Percentiles rank a stretch among this genome's conserved stretches.
These are phyloP conservation scores for Beverwykella pulmonaria DNA, from an alignment of 495 filamentous ascomycete species.

Conservation along the genomic window DNA sequence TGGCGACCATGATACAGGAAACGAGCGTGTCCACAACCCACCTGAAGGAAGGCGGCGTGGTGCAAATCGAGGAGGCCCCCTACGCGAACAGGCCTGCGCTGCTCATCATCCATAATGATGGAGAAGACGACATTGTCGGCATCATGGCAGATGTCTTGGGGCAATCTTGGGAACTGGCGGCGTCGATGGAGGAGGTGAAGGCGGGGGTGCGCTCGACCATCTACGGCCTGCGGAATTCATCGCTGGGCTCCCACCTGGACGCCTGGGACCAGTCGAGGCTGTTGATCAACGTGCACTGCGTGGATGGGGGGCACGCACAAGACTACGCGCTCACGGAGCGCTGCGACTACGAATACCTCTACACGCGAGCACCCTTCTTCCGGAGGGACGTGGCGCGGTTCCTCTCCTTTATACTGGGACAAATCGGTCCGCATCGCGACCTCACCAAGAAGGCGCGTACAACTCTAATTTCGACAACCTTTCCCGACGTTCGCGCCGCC, in stretches of 20 bases:
- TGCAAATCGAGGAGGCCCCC: constrained; percentile 43
- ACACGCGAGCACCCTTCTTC: constrained; percentile 68
- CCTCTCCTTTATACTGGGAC: constrained; percentile 73
- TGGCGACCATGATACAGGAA: constrained; percentile 40
- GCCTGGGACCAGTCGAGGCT: constrained; percentile 32
- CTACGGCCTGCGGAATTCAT: constrained; percentile 36
- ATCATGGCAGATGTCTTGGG: constrained; percentile 47
- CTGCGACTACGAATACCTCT: constrained; percentile 83
- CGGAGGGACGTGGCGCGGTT: constrained; percentile 77
- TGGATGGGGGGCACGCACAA: constrained; percentile 67
- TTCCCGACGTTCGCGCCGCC: constrained; percentile 81
- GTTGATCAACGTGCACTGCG: constrained; percentile 73
- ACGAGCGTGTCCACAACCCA: constrained; percentile 24
- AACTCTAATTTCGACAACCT: constrained; percentile 83
- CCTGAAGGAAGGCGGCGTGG: constrained; percentile 36
- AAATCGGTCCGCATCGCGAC: constrained; percentile 72
- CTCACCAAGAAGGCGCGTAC: constrained; percentile 74
- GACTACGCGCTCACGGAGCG: constrained; percentile 63
- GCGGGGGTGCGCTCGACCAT: constrained; percentile 34
- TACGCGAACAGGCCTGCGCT: constrained; percentile 39
- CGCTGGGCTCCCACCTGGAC: constrained; percentile 23
- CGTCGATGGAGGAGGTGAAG: constrained; percentile 33
- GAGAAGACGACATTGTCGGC: constrained; percentile 43
- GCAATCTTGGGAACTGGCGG: constrained; percentile 37
- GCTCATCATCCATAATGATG: constrained; percentile 43